These are phyloP conservation scores for Hyaloscypha bicolor DNA, from an alignment of 495 filamentous ascomycete species.

Conservation along the genomic window DNA sequence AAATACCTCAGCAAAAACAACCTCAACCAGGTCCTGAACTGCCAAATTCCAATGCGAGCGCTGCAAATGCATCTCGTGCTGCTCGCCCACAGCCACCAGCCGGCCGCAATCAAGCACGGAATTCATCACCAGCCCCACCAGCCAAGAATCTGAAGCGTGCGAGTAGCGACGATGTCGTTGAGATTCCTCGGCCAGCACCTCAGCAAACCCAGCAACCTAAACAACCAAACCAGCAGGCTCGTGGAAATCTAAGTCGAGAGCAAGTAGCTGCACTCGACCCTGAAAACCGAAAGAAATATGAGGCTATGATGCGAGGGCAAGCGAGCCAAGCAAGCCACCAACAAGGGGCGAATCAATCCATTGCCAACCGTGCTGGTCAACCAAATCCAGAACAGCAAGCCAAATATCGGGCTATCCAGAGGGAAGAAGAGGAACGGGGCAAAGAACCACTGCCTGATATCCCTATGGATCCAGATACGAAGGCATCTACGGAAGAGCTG, in stretches of 20 bases:
- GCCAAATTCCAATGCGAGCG: constrained; percentile 8
- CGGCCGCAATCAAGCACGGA: constrained; percentile 24
- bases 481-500: constrained; percentile 38
- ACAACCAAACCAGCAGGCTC: constrained; percentile 37
- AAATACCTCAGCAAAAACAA: constrained; percentile 21
- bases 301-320: constrained; percentile 23
- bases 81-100: constrained; percentile 17
- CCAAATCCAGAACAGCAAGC: constrained; percentile 3
- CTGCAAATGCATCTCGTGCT: constrained; percentile 18
- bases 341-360: neutral
- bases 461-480: constrained; percentile 41
- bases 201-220: constrained; percentile 30
- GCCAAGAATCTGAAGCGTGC: constrained; percentile 56
- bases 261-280: constrained; percentile 55
- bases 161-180: constrained; percentile 62
- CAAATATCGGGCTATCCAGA: constrained; percentile 24
- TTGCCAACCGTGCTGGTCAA: neutral
- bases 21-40: constrained; percentile 12
- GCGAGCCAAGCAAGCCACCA: constrained; percentile 6
- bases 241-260: constrained; percentile 43
- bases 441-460: constrained; percentile 38
- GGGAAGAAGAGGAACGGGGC: constrained; percentile 27
- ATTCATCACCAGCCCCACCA: constrained; percentile 30
- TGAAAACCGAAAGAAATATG: constrained; percentile 39
- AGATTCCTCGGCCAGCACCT: constrained; percentile 52